A percentile compares a stretch with the other conserved stretches of the same genome.
Evolutionary conservation across 139 green algal genomes (phyloP).

Genomic region (Diplosphaera chodatii): DNA sequence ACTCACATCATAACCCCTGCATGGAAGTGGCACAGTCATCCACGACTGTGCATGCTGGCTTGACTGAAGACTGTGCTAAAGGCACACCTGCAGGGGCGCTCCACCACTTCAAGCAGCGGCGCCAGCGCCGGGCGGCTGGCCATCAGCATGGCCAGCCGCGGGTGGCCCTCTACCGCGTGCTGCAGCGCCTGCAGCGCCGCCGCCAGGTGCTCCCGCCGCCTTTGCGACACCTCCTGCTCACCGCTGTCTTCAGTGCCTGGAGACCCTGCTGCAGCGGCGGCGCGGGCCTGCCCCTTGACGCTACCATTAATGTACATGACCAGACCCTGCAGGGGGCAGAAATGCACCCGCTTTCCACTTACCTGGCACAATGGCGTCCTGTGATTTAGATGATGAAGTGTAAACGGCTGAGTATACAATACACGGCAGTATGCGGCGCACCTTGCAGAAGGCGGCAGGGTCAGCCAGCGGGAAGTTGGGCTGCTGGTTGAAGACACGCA

Average conservation of each 20-base stretch:
- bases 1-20: no score
- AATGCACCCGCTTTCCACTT: background rate
- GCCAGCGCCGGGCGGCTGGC: conserved; percentile 52
- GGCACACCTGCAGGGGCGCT: conserved; percentile 20
- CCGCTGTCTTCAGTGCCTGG: background rate
- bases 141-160: conserved; percentile 68
- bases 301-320: background rate
- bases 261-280: background rate
- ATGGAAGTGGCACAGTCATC: no score
- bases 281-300: background rate
- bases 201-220: conserved; percentile 25
- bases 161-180: conserved; percentile 49
- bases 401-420: no score
- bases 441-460: conserved; percentile 66
- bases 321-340: background rate
- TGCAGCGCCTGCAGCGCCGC: conserved; percentile 37
- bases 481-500: conserved; percentile 77
- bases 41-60: no score
- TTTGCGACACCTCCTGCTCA: background rate
- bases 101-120: conserved; percentile 64
- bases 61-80: background rate
- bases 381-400: no score
- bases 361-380: no score
- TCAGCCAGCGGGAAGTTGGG: conserved; percentile 51
- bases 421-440: no score